phyloP scores from a whole-genome alignment of 2,329 filamentous ascomycete genomes.

The Graphilbum ipis-grandicollis region DNA sequence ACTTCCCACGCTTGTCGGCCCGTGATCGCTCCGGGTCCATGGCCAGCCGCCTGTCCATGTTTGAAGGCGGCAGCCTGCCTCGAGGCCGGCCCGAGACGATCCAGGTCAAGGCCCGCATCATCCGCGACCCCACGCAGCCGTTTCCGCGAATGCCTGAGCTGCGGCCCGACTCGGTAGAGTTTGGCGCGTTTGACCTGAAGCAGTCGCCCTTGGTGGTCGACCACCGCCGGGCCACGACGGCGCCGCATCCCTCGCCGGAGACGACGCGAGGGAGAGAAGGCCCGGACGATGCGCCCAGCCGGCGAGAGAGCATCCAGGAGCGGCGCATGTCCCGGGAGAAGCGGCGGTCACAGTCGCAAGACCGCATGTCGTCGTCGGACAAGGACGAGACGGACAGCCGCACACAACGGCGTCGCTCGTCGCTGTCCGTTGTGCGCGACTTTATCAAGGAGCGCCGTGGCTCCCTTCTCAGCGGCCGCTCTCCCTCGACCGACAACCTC shows the following conservation, averaged over 20 bases:
- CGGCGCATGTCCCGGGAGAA: conserved; percentile 26
- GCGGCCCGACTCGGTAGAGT: conserved; percentile 24
- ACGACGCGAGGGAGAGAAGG: no score
- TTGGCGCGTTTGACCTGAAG: conserved; percentile 32
- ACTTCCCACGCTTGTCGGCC: conserved; percentile 17
- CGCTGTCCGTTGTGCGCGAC: conserved; percentile 39
- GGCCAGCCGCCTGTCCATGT: conserved; percentile 36
- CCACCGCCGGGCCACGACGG: conserved; percentile 31
- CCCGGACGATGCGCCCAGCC: conserved; percentile 14
- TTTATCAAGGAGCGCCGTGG: conserved; percentile 43
- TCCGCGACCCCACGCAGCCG: conserved; percentile 42
- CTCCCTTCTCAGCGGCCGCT: conserved; percentile 26
- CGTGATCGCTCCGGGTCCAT: conserved; percentile 35
- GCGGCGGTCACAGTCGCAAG: conserved; percentile 18
- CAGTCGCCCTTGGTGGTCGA: conserved; percentile 43
- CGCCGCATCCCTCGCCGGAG: no score
- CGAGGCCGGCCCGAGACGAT: conserved; percentile 51
- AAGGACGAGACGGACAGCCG: conserved; percentile 9
- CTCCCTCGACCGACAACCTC: conserved; percentile 27
- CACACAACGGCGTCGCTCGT: conserved; percentile 31
- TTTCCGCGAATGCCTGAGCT: conserved; percentile 23
- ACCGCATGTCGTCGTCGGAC: conserved; percentile 15
- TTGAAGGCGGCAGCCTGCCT: conserved; percentile 27
- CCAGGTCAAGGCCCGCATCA: conserved; percentile 74
- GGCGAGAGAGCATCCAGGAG: conserved; percentile 28